These are phyloP conservation scores for Ramularia collo-cygni DNA, from an alignment of 2,329 filamentous ascomycete species.

Conservation along the genomic window DNA sequence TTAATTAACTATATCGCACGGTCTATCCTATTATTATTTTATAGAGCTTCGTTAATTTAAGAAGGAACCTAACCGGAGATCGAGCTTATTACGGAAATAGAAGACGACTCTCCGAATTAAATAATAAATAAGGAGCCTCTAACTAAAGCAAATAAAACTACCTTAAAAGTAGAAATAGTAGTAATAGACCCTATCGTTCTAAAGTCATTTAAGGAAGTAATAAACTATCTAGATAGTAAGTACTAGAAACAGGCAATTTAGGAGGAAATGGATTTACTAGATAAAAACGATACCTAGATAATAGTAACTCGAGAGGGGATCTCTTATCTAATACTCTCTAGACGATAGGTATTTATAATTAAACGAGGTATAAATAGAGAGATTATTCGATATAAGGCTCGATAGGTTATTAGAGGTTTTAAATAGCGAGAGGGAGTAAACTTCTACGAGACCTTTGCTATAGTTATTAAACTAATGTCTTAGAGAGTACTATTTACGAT, in stretches of 20 bases:
- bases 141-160: background rate
- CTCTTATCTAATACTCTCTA: background rate
- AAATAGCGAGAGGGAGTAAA: slow-evolving; percentile 2
- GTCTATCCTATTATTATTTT: no score
- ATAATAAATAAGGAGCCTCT: background rate
- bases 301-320: background rate
- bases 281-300: background rate
- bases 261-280: background rate
- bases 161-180: background rate
- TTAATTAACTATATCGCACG: background rate
- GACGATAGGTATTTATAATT: background rate
- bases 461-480: slow-evolving; percentile 2
- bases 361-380: background rate
- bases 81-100: no score
- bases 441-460: slow-evolving; percentile 1
- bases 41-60: background rate
- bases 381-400: slow-evolving; percentile 3
- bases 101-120: no score
- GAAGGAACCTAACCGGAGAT: background rate
- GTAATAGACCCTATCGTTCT: background rate
- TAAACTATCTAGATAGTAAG: background rate
- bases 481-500: background rate
- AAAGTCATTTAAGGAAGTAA: background rate
- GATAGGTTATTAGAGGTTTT: slow-evolving; percentile 2
- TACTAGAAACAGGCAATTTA: background rate